These are phyloP conservation scores for Pythium aphanidermatum DNA, from an alignment of 352 stramenopile genomes.

Conservation along the genomic window DNA sequence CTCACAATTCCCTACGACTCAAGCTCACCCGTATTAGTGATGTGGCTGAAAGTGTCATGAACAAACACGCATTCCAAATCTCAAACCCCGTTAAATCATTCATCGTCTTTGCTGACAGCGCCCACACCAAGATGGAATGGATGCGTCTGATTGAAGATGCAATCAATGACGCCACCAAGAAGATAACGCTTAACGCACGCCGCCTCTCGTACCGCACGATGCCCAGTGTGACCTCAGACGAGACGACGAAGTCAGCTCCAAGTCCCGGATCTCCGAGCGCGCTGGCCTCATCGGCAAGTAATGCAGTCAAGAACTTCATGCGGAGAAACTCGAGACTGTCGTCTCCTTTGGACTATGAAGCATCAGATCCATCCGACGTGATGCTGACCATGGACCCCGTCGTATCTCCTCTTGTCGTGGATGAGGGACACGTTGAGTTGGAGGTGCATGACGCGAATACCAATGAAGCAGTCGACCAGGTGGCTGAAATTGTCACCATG, in stretches of 20 bases:
- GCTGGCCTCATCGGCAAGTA: constrained; percentile 19
- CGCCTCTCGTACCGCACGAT: constrained; percentile 40
- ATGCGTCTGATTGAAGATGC: constrained; percentile 77
- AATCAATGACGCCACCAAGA: constrained; percentile 65
- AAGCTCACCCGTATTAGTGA: constrained; percentile 80
- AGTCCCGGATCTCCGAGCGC: constrained; percentile 4
- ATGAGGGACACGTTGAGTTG: not conserved
- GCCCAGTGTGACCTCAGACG: too few relatives aligned
- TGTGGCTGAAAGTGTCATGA: constrained; percentile 58
- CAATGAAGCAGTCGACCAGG: too few relatives aligned
- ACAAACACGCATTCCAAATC: constrained; percentile 82
- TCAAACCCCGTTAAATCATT: constrained; percentile 83
- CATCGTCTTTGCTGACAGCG: constrained; percentile 68
- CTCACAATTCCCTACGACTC: constrained; percentile 78
- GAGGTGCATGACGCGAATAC: not conserved
- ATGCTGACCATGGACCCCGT: constrained; percentile 1
- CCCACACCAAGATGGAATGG: constrained; percentile 67
- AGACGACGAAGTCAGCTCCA: not conserved
- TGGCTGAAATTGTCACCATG: not conserved
- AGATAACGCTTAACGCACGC: constrained; percentile 63
- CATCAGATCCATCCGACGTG: not conserved
- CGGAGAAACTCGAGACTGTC: constrained; percentile 40
- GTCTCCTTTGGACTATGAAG: constrained; percentile 22
- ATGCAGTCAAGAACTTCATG: constrained; percentile 48
- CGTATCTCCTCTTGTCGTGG: not conserved